These are phyloP conservation scores for Corynascus novoguineensis DNA, from an alignment of 495 filamentous ascomycete genomes.

Conservation along the genomic window DNA sequence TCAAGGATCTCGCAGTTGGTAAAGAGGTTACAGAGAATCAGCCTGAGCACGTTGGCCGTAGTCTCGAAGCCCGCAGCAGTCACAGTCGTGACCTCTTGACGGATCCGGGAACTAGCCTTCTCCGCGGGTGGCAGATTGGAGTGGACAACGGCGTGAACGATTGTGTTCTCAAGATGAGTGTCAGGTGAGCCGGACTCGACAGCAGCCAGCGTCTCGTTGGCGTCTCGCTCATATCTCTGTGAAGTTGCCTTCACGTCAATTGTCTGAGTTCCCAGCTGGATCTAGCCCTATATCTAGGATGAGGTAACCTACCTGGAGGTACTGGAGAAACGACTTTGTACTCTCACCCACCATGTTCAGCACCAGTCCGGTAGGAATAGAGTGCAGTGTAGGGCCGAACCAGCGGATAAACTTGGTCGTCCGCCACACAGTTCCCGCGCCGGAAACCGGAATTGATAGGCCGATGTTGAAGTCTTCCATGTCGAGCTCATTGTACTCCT, in stretches of 20 bases:
- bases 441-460: constrained; percentile 12
- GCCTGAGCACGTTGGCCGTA: constrained; percentile 21
- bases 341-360: constrained; percentile 20
- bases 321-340: constrained; percentile 23
- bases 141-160: constrained; percentile 21
- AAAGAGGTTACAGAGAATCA: constrained; percentile 26
- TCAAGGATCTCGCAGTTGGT: constrained; percentile 18
- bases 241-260: not conserved
- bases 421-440: constrained; percentile 25
- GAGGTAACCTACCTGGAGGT: constrained; percentile 20
- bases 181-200: not conserved
- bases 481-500: constrained; percentile 26
- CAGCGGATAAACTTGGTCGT: constrained; percentile 26
- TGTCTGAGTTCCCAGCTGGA: not conserved
- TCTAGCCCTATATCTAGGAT: no score
- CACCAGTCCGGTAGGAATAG: constrained; percentile 24
- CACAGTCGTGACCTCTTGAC: constrained; percentile 21
- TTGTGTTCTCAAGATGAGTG: not conserved
- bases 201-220: not conserved
- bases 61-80: constrained; percentile 28
- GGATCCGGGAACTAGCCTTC: constrained; percentile 24
- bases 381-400: constrained; percentile 22
- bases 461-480: constrained; percentile 24
- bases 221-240: not conserved
- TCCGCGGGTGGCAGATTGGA: constrained; percentile 24